Evolutionary conservation across 345 rosid genomes (phyloP).

Genomic region (Abelmoschus esculentus): DNA sequence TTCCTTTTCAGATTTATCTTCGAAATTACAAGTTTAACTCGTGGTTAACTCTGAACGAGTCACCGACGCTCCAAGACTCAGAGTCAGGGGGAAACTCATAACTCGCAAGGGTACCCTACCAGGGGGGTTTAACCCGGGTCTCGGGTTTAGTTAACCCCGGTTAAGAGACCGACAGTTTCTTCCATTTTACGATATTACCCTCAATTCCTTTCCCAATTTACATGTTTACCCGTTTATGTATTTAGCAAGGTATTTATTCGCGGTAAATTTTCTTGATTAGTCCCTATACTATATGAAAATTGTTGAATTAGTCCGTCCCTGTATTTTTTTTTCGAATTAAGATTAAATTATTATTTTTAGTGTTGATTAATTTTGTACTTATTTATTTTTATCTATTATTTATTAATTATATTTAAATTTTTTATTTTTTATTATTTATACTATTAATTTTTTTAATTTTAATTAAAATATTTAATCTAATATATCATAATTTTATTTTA

Average conservation of each 20-base stretch:
- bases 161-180: constrained; percentile 57
- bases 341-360: no score
- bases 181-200: constrained; percentile 28
- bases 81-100: not conserved
- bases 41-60: constrained; percentile 44
- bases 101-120: constrained; percentile 33
- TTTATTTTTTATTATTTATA: no score
- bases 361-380: no score
- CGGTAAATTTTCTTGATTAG: no score
- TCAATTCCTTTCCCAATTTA: not conserved
- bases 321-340: no score
- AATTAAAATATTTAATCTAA: no score
- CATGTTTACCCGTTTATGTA: not conserved
- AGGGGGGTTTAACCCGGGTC: constrained; percentile 27
- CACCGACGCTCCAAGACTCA: constrained; percentile 59
- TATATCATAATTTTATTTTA: no score
- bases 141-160: constrained; percentile 49
- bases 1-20: constrained; percentile 12
- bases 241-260: not conserved
- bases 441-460: no score
- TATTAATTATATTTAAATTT: no score
- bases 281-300: no score
- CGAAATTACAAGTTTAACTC: constrained; percentile 11
- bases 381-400: no score
- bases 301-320: no score